These are phyloP conservation scores for Spathaspora boniae DNA, from an alignment of 805 yeast genomes.

Conservation along the genomic window DNA sequence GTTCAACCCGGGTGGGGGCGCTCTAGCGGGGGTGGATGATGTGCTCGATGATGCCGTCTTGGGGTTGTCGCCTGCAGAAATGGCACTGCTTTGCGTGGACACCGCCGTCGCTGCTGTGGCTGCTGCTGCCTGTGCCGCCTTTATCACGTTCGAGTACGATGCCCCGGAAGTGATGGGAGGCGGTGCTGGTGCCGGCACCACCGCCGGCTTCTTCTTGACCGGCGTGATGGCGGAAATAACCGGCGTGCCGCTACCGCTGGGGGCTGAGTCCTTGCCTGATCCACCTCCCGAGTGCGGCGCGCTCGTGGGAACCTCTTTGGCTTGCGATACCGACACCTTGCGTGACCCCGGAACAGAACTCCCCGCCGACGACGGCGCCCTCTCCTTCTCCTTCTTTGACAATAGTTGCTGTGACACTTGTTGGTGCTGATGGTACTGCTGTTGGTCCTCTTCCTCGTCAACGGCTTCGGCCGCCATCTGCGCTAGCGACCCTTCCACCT, in stretches of 20 bases:
- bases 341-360: too few species aligned
- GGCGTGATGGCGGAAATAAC: slow-evolving; percentile 12
- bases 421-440: slow-evolving; percentile 7
- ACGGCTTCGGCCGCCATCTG: slow-evolving; percentile 19
- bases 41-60: slow-evolving; percentile 9
- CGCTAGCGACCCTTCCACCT: slow-evolving; percentile 16
- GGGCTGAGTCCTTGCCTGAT: too few species aligned
- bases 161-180: slow-evolving; percentile 14
- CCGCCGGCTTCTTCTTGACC: slow-evolving; percentile 14
- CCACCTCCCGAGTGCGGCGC: too few species aligned
- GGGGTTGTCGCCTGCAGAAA: slow-evolving; percentile 14
- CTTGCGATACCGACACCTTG: too few species aligned
- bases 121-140: slow-evolving; percentile 19
- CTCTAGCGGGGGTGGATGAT: slow-evolving; percentile 6
- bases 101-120: slow-evolving; percentile 1
- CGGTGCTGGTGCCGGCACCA: slow-evolving; percentile 23
- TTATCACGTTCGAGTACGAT: slow-evolving; percentile 22
- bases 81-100: slow-evolving; percentile 7
- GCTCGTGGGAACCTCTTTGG: too few species aligned
- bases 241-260: background rate
- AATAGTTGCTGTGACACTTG: too few species aligned
- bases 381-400: too few species aligned
- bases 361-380: too few species aligned
- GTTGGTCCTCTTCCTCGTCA: slow-evolving; percentile 12
- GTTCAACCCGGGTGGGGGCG: slow-evolving; percentile 18